These are phyloP conservation scores for Carex kokanica DNA, from an alignment of 176 grass and related monocot genomes.

Conservation along the genomic window DNA sequence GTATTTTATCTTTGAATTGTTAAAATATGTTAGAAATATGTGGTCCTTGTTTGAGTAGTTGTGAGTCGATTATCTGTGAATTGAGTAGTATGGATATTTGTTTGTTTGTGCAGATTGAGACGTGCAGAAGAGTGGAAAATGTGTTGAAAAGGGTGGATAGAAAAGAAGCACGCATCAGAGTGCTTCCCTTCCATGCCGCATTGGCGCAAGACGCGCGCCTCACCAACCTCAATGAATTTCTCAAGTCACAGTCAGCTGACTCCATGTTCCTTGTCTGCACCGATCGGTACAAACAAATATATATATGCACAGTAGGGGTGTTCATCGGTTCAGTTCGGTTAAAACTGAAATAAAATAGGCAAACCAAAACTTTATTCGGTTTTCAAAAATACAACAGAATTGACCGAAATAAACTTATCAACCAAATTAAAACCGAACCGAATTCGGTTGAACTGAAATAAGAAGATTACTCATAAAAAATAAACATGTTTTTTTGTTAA, in stretches of 20 bases:
- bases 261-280: conserved; percentile 90
- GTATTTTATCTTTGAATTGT: background rate
- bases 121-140: conserved; percentile 92
- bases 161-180: conserved; percentile 63
- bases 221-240: conserved; percentile 71
- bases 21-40: background rate
- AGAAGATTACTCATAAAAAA: too few species aligned
- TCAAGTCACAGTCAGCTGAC: conserved; percentile 45
- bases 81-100: background rate
- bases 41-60: background rate
- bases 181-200: conserved; percentile 79
- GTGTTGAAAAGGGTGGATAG: conserved; percentile 63
- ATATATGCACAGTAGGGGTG: background rate
- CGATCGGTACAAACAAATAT: conserved; percentile 46
- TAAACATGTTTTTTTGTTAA: too few species aligned
- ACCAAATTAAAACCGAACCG: too few species aligned
- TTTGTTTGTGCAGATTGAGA: conserved; percentile 61
- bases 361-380: too few species aligned
- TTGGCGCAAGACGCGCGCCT: conserved; percentile 63
- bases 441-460: too few species aligned
- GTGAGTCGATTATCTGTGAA: background rate
- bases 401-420: too few species aligned
- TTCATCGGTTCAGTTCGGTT: too few species aligned
- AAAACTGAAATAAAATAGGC: too few species aligned
- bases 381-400: too few species aligned